Percentiles rank a stretch among this genome's conserved stretches.
phyloP scores from a whole-genome alignment of 2,329 filamentous ascomycete species.

The Colletotrichum sp. region DNA sequence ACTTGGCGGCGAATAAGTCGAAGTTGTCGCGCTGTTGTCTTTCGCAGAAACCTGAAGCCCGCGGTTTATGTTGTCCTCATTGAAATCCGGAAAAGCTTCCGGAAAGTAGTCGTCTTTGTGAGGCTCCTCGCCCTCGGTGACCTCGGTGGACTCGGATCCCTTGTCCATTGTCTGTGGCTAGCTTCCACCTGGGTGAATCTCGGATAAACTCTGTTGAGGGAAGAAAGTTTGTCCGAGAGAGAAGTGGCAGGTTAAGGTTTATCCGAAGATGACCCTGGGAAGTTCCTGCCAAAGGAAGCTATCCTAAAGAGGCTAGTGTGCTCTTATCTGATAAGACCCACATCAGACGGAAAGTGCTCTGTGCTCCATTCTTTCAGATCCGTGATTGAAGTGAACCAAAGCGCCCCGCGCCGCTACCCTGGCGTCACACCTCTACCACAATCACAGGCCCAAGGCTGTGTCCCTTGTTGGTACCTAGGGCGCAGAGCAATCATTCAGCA shows the following conservation, averaged over 20 bases:
- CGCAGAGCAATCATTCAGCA: background rate
- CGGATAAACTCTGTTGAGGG: background rate
- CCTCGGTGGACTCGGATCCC: slow-evolving; percentile 10
- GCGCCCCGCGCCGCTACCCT: slow-evolving; percentile 11
- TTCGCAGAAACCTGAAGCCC: background rate
- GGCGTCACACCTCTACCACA: background rate
- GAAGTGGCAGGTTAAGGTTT: background rate
- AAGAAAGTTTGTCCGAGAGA: background rate
- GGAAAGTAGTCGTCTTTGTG: background rate
- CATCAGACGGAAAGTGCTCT: background rate
- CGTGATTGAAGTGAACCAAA: slow-evolving; percentile 3
- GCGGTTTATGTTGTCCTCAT: background rate
- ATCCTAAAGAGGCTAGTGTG: background rate
- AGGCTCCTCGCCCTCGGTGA: background rate
- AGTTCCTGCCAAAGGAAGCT: background rate
- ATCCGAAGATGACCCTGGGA: background rate
- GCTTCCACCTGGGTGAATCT: slow-evolving; percentile 9
- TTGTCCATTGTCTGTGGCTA: background rate
- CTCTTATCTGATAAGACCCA: slow-evolving; percentile 9
- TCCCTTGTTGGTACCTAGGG: background rate
- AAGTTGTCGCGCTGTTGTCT: background rate
- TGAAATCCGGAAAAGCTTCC: slow-evolving; percentile 15
- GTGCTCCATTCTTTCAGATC: slow-evolving; percentile 20
- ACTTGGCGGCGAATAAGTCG: background rate
- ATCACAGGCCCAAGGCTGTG: background rate